Conservation (phyloP, 441 rosid genomes). For the Biscutella auriculata region DNA sequence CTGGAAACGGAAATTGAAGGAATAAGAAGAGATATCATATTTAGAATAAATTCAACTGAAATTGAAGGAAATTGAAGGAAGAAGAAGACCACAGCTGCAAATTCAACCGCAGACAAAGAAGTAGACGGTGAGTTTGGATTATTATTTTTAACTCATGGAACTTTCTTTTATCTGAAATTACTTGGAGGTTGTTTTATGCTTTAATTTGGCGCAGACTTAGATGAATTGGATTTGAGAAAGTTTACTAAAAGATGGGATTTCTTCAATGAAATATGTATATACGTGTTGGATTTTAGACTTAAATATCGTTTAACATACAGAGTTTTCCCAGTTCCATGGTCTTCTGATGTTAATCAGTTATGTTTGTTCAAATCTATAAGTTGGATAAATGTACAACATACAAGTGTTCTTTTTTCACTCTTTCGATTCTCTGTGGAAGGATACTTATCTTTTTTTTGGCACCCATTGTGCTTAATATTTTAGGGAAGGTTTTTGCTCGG, state of each 20-base stretch:
- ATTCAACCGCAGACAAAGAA: no score
- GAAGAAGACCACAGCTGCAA: no score
- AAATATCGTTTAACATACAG: background rate
- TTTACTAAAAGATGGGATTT: background rate
- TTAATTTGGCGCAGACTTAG: background rate
- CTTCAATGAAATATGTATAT: no score
- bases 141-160: background rate
- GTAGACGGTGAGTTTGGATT: no score
- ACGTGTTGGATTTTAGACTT: background rate
- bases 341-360: background rate
- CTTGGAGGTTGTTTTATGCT: background rate
- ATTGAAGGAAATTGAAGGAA: no score
- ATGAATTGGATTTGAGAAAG: background rate
- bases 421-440: background rate
- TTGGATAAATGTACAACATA: background rate
- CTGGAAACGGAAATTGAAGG: no score
- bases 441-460: background rate
- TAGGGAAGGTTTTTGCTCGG: conserved; percentile 66
- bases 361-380: background rate
- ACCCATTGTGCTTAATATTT: conserved; percentile 7
- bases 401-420: background rate
- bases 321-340: background rate
- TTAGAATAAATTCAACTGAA: no score
- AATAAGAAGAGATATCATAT: no score
- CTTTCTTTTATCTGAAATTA: background rate